Base-by-base conservation (phyloP, 345 rosid species). In the Melastoma malabathricum region DNA sequence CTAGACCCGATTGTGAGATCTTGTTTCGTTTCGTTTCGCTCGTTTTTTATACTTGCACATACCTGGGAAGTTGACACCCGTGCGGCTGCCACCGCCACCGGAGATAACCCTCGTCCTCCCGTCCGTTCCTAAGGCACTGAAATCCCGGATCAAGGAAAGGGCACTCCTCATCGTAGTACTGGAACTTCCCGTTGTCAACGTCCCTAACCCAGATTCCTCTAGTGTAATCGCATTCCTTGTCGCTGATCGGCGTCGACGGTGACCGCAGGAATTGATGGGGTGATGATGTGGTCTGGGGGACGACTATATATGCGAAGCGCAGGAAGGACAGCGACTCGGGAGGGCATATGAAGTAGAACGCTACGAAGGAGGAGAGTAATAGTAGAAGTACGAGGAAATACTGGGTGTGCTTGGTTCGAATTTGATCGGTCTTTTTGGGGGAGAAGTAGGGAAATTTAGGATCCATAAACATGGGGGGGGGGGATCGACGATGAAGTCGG, bases 21-120 rank as follows among this genome's bases (percentile, higher is more conserved):
- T 22, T 4, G 25, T 22, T 4, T 1, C 52, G 2, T 15, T 25
- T 22, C 31, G 52, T 34, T 49, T 34, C 10, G 6, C 25, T 3
- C 38, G 52, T 22, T 13, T 14, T 22, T 49, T 22, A 3, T 7
- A 22, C 18, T 6, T 15, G 22, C 15, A 2, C 13, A 17, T 79
- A 90, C 98, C 95, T 71, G 16, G 89, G 86, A 58, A 87, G 72
- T 67, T 78, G 67, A 50, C 98, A 82, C 48, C 80, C 74, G 25
- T 84, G 39, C 3, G 96, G 95, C 59, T 84, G 84, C 95, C 98
- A 92, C 52, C 87, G 75, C 98, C 98, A 87, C 38, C 75, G 74
- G 15, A 59, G 86, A 69, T 67, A 87, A 59, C 65, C 84, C 0
- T 57, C 58, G 41, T 87, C 89, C 17, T 58, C 65, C 62, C 98